Conservation (phyloP, 371 early-diverging fungal species). For the Entomophthora muscae region DNA sequence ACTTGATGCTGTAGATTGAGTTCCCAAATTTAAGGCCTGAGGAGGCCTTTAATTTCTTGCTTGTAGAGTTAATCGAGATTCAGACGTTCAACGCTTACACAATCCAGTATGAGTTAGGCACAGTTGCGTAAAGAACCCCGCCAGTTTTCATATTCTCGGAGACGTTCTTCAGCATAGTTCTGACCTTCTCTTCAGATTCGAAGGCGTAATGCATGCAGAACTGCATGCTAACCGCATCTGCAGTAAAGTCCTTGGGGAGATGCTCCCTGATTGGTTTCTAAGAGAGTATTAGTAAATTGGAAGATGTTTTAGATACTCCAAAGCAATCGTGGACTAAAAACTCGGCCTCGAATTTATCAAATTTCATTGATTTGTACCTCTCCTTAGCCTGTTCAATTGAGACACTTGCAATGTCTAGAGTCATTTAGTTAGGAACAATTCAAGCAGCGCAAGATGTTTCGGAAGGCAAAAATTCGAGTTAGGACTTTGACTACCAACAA, state of each 20-base stretch:
- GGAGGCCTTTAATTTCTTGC: constrained; percentile 25
- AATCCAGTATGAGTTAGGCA: constrained; percentile 86
- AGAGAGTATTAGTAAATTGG: not conserved
- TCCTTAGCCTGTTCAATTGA: constrained; percentile 79
- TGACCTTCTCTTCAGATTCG: constrained; percentile 58
- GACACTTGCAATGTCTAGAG: constrained; percentile 77
- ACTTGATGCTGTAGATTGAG: constrained; percentile 59
- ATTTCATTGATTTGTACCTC: constrained; percentile 40
- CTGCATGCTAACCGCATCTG: constrained; percentile 83
- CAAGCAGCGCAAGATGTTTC: too few species aligned
- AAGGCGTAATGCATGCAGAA: constrained; percentile 98
- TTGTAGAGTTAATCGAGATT: constrained; percentile 11
- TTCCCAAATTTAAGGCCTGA: constrained; percentile 57
- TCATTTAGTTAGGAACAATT: too few species aligned
- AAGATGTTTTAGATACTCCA: constrained; percentile 17
- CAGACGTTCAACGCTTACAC: constrained; percentile 29
- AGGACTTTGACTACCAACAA: too few species aligned
- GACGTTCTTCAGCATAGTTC: constrained; percentile 73
- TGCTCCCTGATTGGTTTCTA: not conserved
- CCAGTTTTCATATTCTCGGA: constrained; percentile 50
- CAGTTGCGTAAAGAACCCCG: constrained; percentile 86
- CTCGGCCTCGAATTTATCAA: constrained; percentile 37
- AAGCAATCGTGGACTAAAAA: constrained; percentile 76
- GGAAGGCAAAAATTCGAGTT: too few species aligned
- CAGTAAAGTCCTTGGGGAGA: constrained; percentile 1